Percentiles rank a stretch among this genome's conserved stretches.
These are phyloP conservation scores for Claviceps humidiphila DNA, from an alignment of 2,329 filamentous ascomycete species.

Conservation along the genomic window DNA sequence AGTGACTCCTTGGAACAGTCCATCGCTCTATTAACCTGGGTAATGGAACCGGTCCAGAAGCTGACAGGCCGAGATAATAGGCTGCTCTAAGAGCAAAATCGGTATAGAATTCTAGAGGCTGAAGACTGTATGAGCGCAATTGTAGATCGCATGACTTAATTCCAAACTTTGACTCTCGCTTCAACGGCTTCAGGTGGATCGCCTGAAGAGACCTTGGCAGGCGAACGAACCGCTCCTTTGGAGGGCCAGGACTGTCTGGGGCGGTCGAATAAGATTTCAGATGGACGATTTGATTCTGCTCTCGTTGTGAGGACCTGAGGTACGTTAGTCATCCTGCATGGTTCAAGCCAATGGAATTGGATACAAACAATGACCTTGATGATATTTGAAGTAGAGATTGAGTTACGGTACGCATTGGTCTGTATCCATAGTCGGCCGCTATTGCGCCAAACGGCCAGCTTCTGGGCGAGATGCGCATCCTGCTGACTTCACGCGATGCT, in stretches of 20 bases:
- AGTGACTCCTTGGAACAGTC: slow-evolving; percentile 81
- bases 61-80: slow-evolving; percentile 82
- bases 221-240: slow-evolving; percentile 24
- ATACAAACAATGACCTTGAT: background rate
- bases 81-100: slow-evolving; percentile 91
- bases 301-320: background rate
- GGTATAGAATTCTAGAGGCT: slow-evolving; percentile 84
- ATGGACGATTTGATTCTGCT: background rate
- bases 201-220: slow-evolving; percentile 73
- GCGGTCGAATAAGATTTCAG: background rate
- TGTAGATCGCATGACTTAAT: slow-evolving; percentile 84
- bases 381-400: background rate
- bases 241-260: background rate
- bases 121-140: slow-evolving; percentile 77
- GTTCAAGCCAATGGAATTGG: background rate
- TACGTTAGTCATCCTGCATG: background rate
- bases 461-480: background rate
- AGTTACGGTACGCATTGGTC: background rate
- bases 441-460: background rate
- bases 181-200: slow-evolving; percentile 72
- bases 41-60: slow-evolving; percentile 72
- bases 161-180: slow-evolving; percentile 58
- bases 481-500: background rate
- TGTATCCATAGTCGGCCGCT: background rate
- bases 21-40: slow-evolving; percentile 82